Conservation (phyloP, 768 basidiomycete genomes). For the Leccinum olivaceopallidum region DNA sequence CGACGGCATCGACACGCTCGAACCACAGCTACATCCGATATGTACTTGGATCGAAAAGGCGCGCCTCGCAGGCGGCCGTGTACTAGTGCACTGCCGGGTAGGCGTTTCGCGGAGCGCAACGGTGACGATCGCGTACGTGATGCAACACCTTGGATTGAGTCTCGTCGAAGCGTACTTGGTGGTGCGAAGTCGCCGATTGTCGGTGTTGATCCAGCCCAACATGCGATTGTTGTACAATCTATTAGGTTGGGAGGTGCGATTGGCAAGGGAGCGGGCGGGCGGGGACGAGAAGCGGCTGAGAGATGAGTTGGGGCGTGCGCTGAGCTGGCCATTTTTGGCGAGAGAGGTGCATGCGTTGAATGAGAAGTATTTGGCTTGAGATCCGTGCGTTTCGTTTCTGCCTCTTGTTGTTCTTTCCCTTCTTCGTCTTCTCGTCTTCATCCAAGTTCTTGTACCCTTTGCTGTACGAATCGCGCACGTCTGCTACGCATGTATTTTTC, state of each 20-base stretch:
- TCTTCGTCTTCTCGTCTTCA: background rate
- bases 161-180: conserved; percentile 94
- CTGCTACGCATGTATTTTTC: too few relatives aligned
- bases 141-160: conserved; percentile 84
- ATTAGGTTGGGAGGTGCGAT: conserved; percentile 90
- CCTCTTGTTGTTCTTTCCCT: background rate
- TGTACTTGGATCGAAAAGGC: conserved; percentile 95
- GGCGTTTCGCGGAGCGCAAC: conserved; percentile 96
- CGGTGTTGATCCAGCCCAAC: conserved; percentile 92
- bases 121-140: conserved; percentile 96
- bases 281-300: conserved; percentile 50
- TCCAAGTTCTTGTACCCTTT: background rate
- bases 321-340: conserved; percentile 85
- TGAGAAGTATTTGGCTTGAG: conserved; percentile 70
- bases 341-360: conserved; percentile 85
- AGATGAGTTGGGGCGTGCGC: conserved; percentile 61
- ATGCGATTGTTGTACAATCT: conserved; percentile 95
- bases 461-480: too few relatives aligned
- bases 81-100: conserved; percentile 97
- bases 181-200: conserved; percentile 86
- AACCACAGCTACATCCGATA: conserved; percentile 84
- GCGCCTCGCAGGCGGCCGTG: conserved; percentile 77
- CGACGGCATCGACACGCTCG: conserved; percentile 94
- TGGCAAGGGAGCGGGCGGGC: conserved; percentile 74
- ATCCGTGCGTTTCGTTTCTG: background rate